A percentile compares a stretch with the other conserved stretches of the same genome.
These are phyloP conservation scores for Plasmodium knowlesi DNA, from an alignment of 169 alveolate genomes.

Conservation along the genomic window DNA sequence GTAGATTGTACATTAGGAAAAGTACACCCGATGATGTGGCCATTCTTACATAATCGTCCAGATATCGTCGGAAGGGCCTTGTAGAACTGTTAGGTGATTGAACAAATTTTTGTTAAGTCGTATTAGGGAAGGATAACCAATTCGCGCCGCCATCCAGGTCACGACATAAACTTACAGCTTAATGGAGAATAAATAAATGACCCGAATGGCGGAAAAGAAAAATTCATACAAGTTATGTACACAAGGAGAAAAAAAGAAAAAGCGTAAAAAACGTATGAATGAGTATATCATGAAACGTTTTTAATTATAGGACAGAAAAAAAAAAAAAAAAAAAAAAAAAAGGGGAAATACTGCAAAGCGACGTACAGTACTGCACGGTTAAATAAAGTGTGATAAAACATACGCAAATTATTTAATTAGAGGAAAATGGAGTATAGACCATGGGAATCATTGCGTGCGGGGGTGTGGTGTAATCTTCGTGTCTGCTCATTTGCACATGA, in stretches of 20 bases:
- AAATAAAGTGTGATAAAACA: neutral
- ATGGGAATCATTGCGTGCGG: neutral
- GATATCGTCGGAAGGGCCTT: neutral
- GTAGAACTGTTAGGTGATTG: neutral
- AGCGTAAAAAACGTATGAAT: neutral
- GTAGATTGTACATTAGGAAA: neutral
- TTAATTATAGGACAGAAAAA: neutral
- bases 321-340: neutral
- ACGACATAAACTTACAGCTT: neutral
- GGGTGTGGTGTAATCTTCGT: neutral
- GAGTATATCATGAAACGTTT: neutral
- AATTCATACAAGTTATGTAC: neutral
- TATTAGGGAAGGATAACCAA: neutral
- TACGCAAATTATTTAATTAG: neutral
- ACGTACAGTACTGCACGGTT: neutral
- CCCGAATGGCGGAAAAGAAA: neutral
- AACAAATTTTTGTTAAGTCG: neutral
- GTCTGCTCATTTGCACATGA: neutral
- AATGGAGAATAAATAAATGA: neutral
- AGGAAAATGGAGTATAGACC: neutral
- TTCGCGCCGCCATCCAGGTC: neutral
- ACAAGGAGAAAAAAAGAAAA: neutral
- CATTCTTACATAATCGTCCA: neutral
- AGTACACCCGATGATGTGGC: neutral
- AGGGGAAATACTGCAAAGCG: neutral